A percentile compares a stretch with the other conserved stretches of the same genome.
Evolutionary conservation across 345 rosid species (phyloP).

Genomic region (Citrus inodora): DNA sequence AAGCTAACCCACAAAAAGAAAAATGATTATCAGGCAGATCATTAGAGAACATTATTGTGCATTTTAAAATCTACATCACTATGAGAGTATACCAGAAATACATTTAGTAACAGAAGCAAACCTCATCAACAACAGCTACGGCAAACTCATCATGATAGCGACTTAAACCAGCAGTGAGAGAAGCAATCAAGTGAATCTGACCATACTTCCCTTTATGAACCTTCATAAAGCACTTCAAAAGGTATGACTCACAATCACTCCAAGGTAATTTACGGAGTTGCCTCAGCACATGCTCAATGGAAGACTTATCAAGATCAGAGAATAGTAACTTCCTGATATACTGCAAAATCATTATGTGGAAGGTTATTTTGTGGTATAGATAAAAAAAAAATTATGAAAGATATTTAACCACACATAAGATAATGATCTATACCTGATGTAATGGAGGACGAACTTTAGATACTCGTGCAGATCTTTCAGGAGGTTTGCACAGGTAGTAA

Average conservation of each 20-base stretch:
- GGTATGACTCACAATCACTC: slow-evolving; percentile 88
- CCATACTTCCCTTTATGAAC: slow-evolving; percentile 95
- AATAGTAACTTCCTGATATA: slow-evolving; percentile 85
- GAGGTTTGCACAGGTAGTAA: slow-evolving; percentile 97
- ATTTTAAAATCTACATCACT: background rate
- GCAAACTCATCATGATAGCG: slow-evolving; percentile 98
- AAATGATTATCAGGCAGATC: background rate
- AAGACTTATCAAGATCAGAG: slow-evolving; percentile 93
- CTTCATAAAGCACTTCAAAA: slow-evolving; percentile 97
- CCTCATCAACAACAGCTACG: slow-evolving; percentile 99
- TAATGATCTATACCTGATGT: slow-evolving; percentile 60
- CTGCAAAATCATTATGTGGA: slow-evolving; percentile 40
- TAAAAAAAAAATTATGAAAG: background rate
- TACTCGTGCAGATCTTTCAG: slow-evolving; percentile 94
- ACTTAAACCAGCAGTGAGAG: slow-evolving; percentile 96
- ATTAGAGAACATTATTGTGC: background rate
- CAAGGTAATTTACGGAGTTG: slow-evolving; percentile 98
- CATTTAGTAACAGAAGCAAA: slow-evolving; percentile 27
- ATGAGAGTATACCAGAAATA: background rate
- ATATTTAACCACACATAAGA: background rate
- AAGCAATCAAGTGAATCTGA: slow-evolving; percentile 96
- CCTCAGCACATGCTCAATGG: slow-evolving; percentile 86
- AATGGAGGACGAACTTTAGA: slow-evolving; percentile 90
- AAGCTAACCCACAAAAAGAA: background rate
- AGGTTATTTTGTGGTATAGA: slow-evolving; percentile 5